Evolutionary conservation across 2,329 filamentous ascomycete genomes (phyloP).

Genomic region (Nannizzia gypsea): DNA sequence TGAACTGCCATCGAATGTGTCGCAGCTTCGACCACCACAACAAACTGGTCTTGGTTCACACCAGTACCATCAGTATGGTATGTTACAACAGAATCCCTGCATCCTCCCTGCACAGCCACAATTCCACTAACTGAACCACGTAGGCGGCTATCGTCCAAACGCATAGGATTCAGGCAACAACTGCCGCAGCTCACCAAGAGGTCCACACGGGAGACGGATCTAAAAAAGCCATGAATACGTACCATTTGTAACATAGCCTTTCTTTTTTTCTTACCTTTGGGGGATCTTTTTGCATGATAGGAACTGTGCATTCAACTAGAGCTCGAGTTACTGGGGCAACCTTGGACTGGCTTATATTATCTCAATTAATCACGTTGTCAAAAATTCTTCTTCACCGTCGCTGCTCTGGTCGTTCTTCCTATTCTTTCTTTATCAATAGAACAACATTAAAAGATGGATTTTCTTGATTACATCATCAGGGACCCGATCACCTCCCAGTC

Average conservation of each 20-base stretch:
- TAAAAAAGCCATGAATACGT: not conserved
- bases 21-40: conserved; percentile 22
- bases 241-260: conserved; percentile 2
- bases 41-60: not conserved
- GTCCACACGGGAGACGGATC: not conserved
- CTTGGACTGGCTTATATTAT: not conserved
- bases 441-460: not conserved
- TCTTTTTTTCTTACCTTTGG: not conserved
- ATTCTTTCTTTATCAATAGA: too few species aligned
- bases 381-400: too few species aligned
- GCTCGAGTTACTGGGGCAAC: not conserved
- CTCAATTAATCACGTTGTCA: too few species aligned
- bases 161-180: not conserved
- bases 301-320: not conserved
- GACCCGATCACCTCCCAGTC: not conserved
- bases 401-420: too few species aligned
- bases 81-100: not conserved
- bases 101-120: not conserved
- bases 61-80: conserved; percentile 1
- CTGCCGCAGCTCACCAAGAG: not conserved
- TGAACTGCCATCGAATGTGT: conserved; percentile 47
- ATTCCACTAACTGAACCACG: not conserved
- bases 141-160: conserved; percentile 1
- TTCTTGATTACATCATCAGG: not conserved
- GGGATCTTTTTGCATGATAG: not conserved